These are phyloP conservation scores for Porphyridium purpureum DNA, from an alignment of 23 red algal genomes.

Conservation along the genomic window DNA sequence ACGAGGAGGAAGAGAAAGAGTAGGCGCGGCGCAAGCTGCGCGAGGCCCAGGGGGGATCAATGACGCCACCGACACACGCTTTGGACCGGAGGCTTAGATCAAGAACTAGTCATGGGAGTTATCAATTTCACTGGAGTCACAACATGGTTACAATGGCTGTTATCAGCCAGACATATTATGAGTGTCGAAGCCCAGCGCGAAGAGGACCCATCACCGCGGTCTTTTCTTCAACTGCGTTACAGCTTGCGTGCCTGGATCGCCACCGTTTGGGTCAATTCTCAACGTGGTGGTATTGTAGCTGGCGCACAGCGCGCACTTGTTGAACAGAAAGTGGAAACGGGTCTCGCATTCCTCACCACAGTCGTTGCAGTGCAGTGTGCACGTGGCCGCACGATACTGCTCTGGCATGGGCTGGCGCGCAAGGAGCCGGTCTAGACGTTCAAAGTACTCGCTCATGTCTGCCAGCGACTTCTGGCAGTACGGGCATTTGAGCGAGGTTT, in stretches of 20 bases:
- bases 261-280: slow-evolving; percentile 2
- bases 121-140: too few relatives aligned
- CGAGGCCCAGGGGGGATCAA: too few relatives aligned
- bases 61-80: too few relatives aligned
- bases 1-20: too few relatives aligned
- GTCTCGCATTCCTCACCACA: background rate
- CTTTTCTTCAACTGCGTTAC: too few relatives aligned
- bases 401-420: slow-evolving; percentile 3
- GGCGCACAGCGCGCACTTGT: slow-evolving; percentile 16
- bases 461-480: slow-evolving; percentile 70
- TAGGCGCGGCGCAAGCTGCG: too few relatives aligned
- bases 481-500: slow-evolving; percentile 53
- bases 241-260: background rate
- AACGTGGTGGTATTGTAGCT: slow-evolving; percentile 13
- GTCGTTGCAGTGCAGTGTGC: slow-evolving; percentile 19
- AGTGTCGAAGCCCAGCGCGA: too few relatives aligned
- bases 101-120: too few relatives aligned
- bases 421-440: slow-evolving; percentile 4
- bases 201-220: too few relatives aligned
- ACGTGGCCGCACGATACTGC: slow-evolving; percentile 10
- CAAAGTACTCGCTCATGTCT: slow-evolving; percentile 81
- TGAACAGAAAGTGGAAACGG: slow-evolving; percentile 23
- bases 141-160: too few relatives aligned
- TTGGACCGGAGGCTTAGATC: too few relatives aligned
- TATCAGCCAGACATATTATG: too few relatives aligned